Base-by-base conservation (phyloP, 495 filamentous ascomycete genomes). In the Pseudoneurospora amorphoporcata region DNA sequence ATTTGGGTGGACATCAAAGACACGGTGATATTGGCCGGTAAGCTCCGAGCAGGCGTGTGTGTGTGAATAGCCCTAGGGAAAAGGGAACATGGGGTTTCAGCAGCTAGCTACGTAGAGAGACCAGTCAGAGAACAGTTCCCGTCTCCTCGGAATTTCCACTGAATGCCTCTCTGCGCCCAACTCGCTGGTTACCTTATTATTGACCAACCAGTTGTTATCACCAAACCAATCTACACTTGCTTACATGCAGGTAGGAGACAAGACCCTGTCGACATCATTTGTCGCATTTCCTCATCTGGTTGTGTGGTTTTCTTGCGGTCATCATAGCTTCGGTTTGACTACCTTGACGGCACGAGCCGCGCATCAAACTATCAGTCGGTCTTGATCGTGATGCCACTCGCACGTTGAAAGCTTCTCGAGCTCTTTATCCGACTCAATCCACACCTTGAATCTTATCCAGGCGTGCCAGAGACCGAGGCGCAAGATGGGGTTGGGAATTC, bases 401-500 rank as follows among this genome's bases (percentile, higher is more conserved):
- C 53, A 16, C 53, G 2, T 65, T 65, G 53, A 65, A 17, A 37
- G 29, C 29, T 65, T 65, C 53, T 61, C 29, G 29, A 65, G 47
- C 47, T 17, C 53, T 17, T 35, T 35, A 32, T 65, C 12, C 12
- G 1, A 17, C 12, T 65, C 14, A 8, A 8, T 8, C 1, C 32
- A 65, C 29, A 65, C 14, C 10, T 29, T 3, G 23, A 65, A 65
- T 17, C 32, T 9, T 58, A 12, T 10, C 10, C 47, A 58, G 47
- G 19, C 47, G 1, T 58, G 47, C 29, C 47, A 29, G 19, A 65
- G 7, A 65, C 53, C 29, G 29, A 68, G 70, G 39, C 73, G 53
- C 74, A 79, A 80, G 74, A 97, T 97, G 94, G 92, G 92, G n/a
- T 84, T 97, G 73, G 91, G 93, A 43, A 87, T 97, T 70, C 83